Percentiles rank a stretch among this genome's conserved stretches.
phyloP scores from a whole-genome alignment of 257 asterid genomes.

The Apocynum venetum region DNA sequence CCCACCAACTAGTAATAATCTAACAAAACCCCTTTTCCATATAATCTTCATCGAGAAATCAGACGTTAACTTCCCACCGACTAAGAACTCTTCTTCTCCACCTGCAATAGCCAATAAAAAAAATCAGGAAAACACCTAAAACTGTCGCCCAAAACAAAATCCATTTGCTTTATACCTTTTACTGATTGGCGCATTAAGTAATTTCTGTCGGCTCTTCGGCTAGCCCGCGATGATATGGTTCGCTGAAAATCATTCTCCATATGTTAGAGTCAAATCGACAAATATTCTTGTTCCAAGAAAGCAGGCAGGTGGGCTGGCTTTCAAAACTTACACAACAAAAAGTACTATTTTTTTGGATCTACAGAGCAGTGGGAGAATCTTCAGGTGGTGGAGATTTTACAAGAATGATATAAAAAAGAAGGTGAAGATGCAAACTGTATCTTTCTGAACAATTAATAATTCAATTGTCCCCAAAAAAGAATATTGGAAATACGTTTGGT shows the following conservation, averaged over 20 bases:
- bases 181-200: slow-evolving; percentile 11
- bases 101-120: slow-evolving; percentile 11
- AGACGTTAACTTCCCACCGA: slow-evolving; percentile 27
- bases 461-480: too few species aligned
- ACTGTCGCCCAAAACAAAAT: neutral
- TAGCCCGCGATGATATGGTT: slow-evolving; percentile 32
- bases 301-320: neutral
- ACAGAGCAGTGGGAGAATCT: neutral
- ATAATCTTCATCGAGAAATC: slow-evolving; percentile 36
- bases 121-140: neutral
- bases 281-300: neutral
- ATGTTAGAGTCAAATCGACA: neutral
- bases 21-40: slow-evolving; percentile 47
- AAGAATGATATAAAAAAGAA: neutral
- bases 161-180: slow-evolving; percentile 22
- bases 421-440: too few species aligned
- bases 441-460: too few species aligned
- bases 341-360: neutral
- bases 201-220: slow-evolving; percentile 30
- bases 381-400: neutral
- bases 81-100: slow-evolving; percentile 17
- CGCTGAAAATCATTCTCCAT: slow-evolving; percentile 32
- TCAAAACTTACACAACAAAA: too few species aligned
- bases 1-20: slow-evolving; percentile 38
- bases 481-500: too few species aligned